These are phyloP conservation scores for Scorias spongiosa DNA, from an alignment of 2,329 filamentous ascomycete genomes.

Conservation along the genomic window DNA sequence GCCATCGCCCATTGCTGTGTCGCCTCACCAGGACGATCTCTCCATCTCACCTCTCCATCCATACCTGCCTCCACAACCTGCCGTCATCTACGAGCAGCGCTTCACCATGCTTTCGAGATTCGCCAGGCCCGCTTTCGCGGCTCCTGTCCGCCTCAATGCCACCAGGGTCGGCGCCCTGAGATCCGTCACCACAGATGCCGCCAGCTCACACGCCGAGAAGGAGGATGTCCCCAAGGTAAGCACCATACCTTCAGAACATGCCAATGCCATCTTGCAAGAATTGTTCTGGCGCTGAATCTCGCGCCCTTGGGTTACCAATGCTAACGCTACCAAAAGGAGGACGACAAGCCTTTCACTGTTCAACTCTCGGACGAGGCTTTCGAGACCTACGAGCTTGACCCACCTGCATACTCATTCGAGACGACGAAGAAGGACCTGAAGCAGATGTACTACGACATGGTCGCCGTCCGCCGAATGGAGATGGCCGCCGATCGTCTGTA, in stretches of 20 bases:
- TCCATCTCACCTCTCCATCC: conserved; percentile 2
- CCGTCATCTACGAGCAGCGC: conserved; percentile 1
- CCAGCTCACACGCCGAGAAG: conserved; percentile 77
- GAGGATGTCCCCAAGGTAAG: conserved; percentile 51
- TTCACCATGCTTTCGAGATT: conserved; percentile 22
- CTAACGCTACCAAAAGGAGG: conserved; percentile 44
- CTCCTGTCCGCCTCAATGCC: conserved; percentile 16
- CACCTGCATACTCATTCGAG: conserved; percentile 79
- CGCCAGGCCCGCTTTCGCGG: conserved; percentile 20
- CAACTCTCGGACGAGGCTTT: conserved; percentile 96
- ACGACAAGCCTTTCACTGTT: conserved; percentile 85
- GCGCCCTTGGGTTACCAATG: too few relatives aligned
- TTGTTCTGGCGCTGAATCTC: too few relatives aligned
- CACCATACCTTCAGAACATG: conserved; percentile 3
- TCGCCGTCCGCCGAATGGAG: conserved; percentile 84
- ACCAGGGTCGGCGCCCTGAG: conserved; percentile 25
- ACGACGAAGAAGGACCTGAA: conserved; percentile 97
- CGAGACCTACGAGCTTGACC: conserved; percentile 98
- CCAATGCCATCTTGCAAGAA: background rate
- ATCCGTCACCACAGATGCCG: conserved; percentile 87
- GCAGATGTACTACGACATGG: conserved; percentile 99
- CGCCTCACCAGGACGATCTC: background rate
- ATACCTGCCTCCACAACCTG: conserved; percentile 1
- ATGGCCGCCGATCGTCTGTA: conserved; percentile 98
- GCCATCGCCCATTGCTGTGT: background rate